Evolutionary conservation across 345 rosid genomes (phyloP).

Genomic region (Murraya paniculata): DNA sequence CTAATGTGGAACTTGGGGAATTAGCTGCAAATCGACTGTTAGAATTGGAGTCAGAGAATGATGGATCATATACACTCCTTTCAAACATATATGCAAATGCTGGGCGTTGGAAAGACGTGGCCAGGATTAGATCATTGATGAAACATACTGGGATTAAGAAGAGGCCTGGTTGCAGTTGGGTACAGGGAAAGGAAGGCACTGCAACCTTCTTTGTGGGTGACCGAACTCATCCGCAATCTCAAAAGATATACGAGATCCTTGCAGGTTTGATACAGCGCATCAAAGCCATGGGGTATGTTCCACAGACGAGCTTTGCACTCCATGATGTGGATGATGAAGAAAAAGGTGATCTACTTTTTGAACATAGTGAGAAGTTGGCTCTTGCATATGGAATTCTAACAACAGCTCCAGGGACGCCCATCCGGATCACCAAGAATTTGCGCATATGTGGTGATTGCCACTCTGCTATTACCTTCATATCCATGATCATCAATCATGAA

Average conservation of each 20-base stretch:
- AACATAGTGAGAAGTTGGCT: constrained; percentile 87
- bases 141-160: constrained; percentile 59
- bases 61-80: constrained; percentile 73
- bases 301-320: constrained; percentile 74
- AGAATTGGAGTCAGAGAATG: constrained; percentile 54
- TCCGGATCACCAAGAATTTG: constrained; percentile 74
- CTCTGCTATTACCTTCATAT: constrained; percentile 61
- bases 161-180: constrained; percentile 93
- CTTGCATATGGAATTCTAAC: constrained; percentile 71
- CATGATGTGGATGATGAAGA: constrained; percentile 93
- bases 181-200: constrained; percentile 73
- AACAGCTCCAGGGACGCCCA: constrained; percentile 53
- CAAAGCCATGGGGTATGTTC: constrained; percentile 74
- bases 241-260: constrained; percentile 55
- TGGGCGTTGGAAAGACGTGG: constrained; percentile 83
- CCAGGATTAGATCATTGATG: constrained; percentile 67
- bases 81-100: constrained; percentile 85
- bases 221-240: constrained; percentile 52
- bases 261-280: constrained; percentile 54
- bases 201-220: constrained; percentile 76
- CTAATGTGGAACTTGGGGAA: constrained; percentile 78
- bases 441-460: constrained; percentile 88
- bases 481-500: constrained; percentile 61
- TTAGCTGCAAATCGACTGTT: constrained; percentile 48
- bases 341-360: constrained; percentile 69